A percentile compares a stretch with the other conserved stretches of the same genome.
Conservation (phyloP, 495 filamentous ascomycete species). For the Penicillium herquei region DNA sequence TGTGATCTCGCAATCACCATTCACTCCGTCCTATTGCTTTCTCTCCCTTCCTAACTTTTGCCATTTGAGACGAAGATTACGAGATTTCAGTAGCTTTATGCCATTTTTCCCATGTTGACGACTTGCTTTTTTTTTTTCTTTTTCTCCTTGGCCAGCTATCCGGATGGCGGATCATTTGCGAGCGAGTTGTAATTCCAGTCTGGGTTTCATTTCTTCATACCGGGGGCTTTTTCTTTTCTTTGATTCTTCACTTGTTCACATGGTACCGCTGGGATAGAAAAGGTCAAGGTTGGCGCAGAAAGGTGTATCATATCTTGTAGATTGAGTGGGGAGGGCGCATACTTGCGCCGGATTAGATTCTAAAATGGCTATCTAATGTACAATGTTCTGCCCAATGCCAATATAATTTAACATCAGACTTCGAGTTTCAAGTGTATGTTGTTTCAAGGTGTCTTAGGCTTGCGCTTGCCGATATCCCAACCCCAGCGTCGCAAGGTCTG, state of each 20-base stretch:
- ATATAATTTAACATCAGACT: slow-evolving; percentile 14
- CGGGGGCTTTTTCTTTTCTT: slow-evolving; percentile 2
- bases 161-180: slow-evolving; percentile 1
- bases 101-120: slow-evolving; percentile 10
- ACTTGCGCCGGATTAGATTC: slow-evolving; percentile 31
- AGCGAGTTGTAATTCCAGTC: slow-evolving; percentile 1
- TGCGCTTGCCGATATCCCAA: slow-evolving; percentile 67
- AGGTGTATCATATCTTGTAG: slow-evolving; percentile 20
- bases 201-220: slow-evolving; percentile 5
- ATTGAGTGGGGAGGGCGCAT: slow-evolving; percentile 28
- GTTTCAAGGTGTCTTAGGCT: slow-evolving; percentile 41
- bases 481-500: slow-evolving; percentile 83
- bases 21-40: not conserved
- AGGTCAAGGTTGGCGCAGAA: slow-evolving; percentile 3
- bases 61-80: slow-evolving; percentile 22
- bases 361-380: slow-evolving; percentile 35
- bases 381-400: slow-evolving; percentile 19
- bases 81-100: slow-evolving; percentile 19
- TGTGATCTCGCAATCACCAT: slow-evolving; percentile 48
- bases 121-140: slow-evolving; percentile 8
- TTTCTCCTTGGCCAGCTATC: slow-evolving; percentile 1
- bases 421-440: no score
- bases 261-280: slow-evolving; percentile 19
- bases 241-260: slow-evolving; percentile 2
- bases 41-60: not conserved